These are phyloP conservation scores for Suhomyces wounanorum DNA, from an alignment of 1,139 yeast genomes.

Conservation along the genomic window DNA sequence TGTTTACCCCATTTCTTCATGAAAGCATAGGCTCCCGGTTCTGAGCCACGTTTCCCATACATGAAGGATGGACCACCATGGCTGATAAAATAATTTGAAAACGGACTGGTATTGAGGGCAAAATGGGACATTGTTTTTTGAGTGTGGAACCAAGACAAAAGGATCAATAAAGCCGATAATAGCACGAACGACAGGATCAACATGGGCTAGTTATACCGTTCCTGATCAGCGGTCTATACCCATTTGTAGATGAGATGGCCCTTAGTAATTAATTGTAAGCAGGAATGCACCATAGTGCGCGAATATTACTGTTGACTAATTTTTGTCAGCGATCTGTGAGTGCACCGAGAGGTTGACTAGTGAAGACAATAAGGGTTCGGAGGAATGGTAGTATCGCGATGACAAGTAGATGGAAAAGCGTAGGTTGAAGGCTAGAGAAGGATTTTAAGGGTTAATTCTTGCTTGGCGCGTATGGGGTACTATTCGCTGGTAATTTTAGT, in stretches of 20 bases:
- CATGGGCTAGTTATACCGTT: neutral
- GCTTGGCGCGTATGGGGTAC: too few relatives aligned
- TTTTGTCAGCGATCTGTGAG: neutral
- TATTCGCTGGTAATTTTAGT: too few relatives aligned
- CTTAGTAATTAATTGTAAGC: neutral
- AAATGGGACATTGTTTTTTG: constrained; percentile 2
- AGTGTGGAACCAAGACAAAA: neutral
- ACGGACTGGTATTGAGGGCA: constrained; percentile 26
- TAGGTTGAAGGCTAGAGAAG: too few relatives aligned
- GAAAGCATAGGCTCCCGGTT: constrained; percentile 60
- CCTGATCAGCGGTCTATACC: neutral
- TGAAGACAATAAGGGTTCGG: too few relatives aligned
- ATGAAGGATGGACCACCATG: constrained; percentile 83
- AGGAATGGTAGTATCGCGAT: too few relatives aligned
- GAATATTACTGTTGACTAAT: neutral
- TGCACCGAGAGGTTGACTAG: neutral
- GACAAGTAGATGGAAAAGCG: too few relatives aligned
- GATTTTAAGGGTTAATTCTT: too few relatives aligned
- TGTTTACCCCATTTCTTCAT: constrained; percentile 51
- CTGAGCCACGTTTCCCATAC: constrained; percentile 48
- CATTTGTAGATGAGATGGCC: neutral
- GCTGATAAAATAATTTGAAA: constrained; percentile 65
- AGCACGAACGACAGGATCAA: neutral
- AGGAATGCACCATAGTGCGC: neutral
- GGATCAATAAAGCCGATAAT: neutral